These are phyloP conservation scores for Ustulina deusta DNA, from an alignment of 2,329 filamentous ascomycete genomes.

Conservation along the genomic window DNA sequence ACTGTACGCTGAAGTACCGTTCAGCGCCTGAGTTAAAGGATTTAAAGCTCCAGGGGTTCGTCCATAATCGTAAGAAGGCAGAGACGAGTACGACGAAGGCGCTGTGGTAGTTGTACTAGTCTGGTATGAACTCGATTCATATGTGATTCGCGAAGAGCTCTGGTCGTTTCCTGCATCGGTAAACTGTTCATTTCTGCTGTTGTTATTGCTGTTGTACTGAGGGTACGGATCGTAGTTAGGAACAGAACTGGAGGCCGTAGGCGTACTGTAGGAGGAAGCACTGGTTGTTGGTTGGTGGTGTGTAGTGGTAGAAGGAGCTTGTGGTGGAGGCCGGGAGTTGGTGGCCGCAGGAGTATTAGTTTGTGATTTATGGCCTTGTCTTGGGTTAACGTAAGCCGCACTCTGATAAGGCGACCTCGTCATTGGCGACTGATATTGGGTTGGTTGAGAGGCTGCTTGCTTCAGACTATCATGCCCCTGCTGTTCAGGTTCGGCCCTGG, in stretches of 20 bases:
- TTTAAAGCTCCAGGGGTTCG: constrained; percentile 42
- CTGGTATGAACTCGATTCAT: constrained; percentile 48
- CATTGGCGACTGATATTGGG: constrained; percentile 49
- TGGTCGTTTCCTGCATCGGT: constrained; percentile 41
- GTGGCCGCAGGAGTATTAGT: constrained; percentile 46
- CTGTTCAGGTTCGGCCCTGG: constrained; percentile 40
- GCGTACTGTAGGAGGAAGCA: constrained; percentile 48
- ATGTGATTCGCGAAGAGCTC: constrained; percentile 44
- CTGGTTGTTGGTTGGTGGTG: constrained; percentile 41
- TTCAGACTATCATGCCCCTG: constrained; percentile 41
- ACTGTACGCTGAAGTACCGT: constrained; percentile 40
- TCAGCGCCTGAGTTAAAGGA: constrained; percentile 47
- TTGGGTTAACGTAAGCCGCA: constrained; percentile 43
- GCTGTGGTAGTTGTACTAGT: constrained; percentile 41
- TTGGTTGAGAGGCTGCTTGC: constrained; percentile 42
- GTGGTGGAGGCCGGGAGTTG: constrained; percentile 45
- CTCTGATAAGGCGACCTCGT: constrained; percentile 48
- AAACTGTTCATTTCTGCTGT: constrained; percentile 42
- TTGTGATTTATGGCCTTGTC: constrained; percentile 48
- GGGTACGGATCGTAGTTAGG: constrained; percentile 45
- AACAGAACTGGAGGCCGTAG: constrained; percentile 46
- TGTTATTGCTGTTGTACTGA: constrained; percentile 52
- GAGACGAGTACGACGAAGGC: constrained; percentile 44
- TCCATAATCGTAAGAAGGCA: constrained; percentile 49
- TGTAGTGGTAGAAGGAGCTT: constrained; percentile 45